Base-by-base conservation (phyloP, 2,329 filamentous ascomycete species). In the Fusarium sp. region DNA sequence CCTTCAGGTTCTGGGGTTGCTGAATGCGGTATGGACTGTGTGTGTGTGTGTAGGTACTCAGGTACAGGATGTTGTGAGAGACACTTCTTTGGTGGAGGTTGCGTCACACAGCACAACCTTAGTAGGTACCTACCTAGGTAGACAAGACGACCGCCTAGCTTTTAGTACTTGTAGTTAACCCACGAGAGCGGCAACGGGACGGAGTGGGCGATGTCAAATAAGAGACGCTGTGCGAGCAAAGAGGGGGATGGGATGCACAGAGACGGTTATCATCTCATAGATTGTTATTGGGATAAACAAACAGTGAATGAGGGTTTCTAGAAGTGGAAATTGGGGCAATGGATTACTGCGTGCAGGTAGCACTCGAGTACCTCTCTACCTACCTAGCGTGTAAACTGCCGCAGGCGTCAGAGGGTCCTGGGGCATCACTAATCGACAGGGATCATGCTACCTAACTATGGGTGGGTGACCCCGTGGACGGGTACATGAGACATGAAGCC, bases 91-190 rank as follows among this genome's bases (percentile, higher is more conserved):
- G 34, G 50, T 54, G 44, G 43, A 58, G 56, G 67, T 66, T 66
- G 67, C 64, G 67, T 69, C 58, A 68, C 67, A 67, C 55, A 57
- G 54, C 60, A 40, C 38, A 22, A n/a, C 38, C 19, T 19, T 19
- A 19, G 10, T 25, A n/a, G n/a, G 19, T 19, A 19, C 34, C 40
- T 24, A n/a, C n/a, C n/a, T n/a, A n/a, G n/a, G n/a, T n/a, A 15
- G 40, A 45, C 49, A 35, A 34, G 31, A 34, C 31, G 7, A 11
- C 31, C 12, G 29, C 10, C 29, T 34, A 34, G 6, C 31, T 34
- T 34, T 13, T n/a, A 13, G 31, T 32, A 32, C 26, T 11, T 40
- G 19, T 19, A 19, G 19, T 19, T 19, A 19, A 40, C 24, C 38
- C 52, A 49, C 52, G 56, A 49, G 57, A 61, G 58, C 58, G 58